Evolutionary conservation across 1,284 basidiomycete species (phyloP), one percentile per base, ranked within the genome.

Genomic region (Ustilago nuda): DNA sequence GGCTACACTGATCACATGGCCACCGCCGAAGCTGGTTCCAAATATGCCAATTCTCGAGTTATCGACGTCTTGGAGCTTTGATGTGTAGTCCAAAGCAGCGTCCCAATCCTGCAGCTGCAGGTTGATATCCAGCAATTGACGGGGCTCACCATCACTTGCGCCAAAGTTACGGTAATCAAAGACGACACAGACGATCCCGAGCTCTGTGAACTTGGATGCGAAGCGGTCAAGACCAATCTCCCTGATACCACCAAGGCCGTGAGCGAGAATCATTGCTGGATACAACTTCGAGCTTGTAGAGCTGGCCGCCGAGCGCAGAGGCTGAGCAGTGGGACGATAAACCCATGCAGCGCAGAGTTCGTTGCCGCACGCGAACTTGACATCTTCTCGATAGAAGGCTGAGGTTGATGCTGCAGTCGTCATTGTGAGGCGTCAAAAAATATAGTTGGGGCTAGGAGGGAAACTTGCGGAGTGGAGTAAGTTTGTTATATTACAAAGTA

Each of bases 101-200:
- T 70, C 39, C 79, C 79, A 84, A 54, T 84, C 82, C 37, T 76
- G 57, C 0, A 78, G 51, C 62, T 84, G 82, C 7, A 35, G 50
- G 9, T 37, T 23, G 32, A 76, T 61, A 50, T 80, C 68, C n/a
- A 84, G 55, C 33, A 84, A 50, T 12, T 77, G 72, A 5, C 81
- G 73, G 1, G 82, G 82, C 27, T 58, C 8, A 0, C 80, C 80
- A 1, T 53, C 57, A 9, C 64, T 73, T 13, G 50, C 53, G 57
- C 81, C 82, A 35, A 70, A 71, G 46, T 72, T 56, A 2, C 80
- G 66, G 57, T 84, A 84, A 68, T 83, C 82, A 35, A 84, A 84
- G 8, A 53, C 76, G 15, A 84, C 32, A 35, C 73, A 72, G 17
- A 74, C 46, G 58, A 70, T 80, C 30, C 82, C 81, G 4, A 65